phyloP scores from a whole-genome alignment of 345 rosid species.

The Populus simonii region DNA sequence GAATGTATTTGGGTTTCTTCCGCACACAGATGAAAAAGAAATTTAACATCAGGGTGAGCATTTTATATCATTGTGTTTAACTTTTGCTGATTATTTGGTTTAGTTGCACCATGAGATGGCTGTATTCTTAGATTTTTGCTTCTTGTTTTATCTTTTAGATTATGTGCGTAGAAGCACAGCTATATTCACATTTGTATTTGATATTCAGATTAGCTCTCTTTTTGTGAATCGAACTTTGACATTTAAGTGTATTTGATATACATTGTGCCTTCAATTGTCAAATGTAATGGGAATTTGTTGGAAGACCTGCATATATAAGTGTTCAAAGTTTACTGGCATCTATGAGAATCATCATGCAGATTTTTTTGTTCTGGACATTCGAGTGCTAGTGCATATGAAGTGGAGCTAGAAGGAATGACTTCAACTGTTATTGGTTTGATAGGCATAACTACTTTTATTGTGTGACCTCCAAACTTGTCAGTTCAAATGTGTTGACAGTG shows the following conservation, averaged over 20 bases:
- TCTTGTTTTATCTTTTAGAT: not conserved
- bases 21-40: conserved; percentile 62
- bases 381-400: not conserved
- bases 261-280: too few relatives aligned
- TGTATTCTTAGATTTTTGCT: not conserved
- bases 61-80: not conserved
- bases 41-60: conserved; percentile 79
- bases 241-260: too few relatives aligned
- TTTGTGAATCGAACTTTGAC: too few relatives aligned
- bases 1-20: conserved; percentile 64
- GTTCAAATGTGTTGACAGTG: not conserved
- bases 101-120: not conserved
- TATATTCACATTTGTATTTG: too few relatives aligned
- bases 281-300: not conserved
- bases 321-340: not conserved
- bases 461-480: not conserved
- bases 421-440: not conserved
- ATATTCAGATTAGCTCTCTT: too few relatives aligned
- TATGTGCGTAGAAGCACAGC: too few relatives aligned
- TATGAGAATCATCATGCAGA: not conserved
- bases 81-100: not conserved
- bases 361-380: not conserved
- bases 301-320: not conserved
- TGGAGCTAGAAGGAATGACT: not conserved
- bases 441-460: not conserved